Conservation (phyloP, 2,329 filamentous ascomycete species). For the Cytospora leucostoma region DNA sequence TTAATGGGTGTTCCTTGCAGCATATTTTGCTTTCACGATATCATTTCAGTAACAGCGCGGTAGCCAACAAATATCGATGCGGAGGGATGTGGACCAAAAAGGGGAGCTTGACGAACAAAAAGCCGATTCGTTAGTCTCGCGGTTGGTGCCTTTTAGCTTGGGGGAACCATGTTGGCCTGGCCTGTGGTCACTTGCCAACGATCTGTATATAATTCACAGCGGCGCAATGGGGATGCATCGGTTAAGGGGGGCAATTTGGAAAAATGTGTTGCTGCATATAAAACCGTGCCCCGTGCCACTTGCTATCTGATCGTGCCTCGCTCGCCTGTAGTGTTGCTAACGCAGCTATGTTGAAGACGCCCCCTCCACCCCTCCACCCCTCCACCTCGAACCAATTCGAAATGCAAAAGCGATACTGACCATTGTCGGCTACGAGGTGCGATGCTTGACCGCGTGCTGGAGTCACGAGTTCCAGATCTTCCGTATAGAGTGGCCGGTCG, state of each 20-base stretch:
- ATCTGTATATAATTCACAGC: constrained; percentile 24
- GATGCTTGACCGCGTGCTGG: too few species aligned
- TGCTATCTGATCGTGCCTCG: too few species aligned
- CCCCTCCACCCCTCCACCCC: too few species aligned
- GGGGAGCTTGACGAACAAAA: not conserved
- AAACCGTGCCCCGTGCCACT: not conserved
- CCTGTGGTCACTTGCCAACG: constrained; percentile 1
- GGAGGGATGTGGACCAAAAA: not conserved
- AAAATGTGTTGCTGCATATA: not conserved
- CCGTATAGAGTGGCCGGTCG: too few species aligned
- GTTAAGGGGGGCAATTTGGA: not conserved
- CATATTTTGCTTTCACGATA: constrained; percentile 1
- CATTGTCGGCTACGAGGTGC: too few species aligned
- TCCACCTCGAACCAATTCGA: too few species aligned
- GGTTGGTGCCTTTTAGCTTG: not conserved
- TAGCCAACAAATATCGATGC: not conserved
- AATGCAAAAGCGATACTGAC: too few species aligned
- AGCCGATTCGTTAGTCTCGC: not conserved
- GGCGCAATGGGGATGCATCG: not conserved
- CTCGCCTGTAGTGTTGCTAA: too few species aligned
- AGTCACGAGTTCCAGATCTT: too few species aligned
- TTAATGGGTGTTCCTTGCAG: not conserved
- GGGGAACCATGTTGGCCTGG: not conserved
- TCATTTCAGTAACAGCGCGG: not conserved
- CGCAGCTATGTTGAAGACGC: too few species aligned